Conservation (phyloP, 2,329 filamentous ascomycete species). For the Helotiales sp. region DNA sequence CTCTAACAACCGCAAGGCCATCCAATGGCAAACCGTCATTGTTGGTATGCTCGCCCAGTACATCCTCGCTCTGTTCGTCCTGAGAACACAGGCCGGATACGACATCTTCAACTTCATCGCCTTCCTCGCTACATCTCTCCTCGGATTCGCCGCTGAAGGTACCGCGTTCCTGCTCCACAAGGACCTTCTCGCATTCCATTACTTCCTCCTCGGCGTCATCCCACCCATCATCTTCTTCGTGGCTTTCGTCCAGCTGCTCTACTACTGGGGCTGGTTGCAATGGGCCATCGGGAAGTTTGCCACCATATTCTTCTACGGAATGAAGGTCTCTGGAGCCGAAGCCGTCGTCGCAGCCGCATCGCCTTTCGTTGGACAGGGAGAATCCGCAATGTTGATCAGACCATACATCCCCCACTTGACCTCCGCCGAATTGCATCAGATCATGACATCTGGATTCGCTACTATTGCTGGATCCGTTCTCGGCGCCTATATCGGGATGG, state of each 20-base stretch:
- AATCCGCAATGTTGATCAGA: slow-evolving; percentile 89
- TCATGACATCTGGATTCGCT: slow-evolving; percentile 91
- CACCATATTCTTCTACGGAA: slow-evolving; percentile 87
- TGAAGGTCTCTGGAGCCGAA: slow-evolving; percentile 87
- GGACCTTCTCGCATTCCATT: slow-evolving; percentile 51
- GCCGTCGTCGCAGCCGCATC: slow-evolving; percentile 93
- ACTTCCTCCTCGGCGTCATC: slow-evolving; percentile 81
- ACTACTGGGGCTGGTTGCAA: slow-evolving; percentile 80
- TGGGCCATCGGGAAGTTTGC: slow-evolving; percentile 92
- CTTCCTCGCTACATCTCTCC: slow-evolving; percentile 70
- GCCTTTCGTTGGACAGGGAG: slow-evolving; percentile 92
- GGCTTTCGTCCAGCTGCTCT: slow-evolving; percentile 84
- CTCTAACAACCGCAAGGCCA: slow-evolving; percentile 67
- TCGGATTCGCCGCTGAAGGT: slow-evolving; percentile 77
- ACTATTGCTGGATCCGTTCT: slow-evolving; percentile 90
- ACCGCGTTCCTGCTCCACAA: slow-evolving; percentile 70
- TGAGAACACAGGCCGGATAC: slow-evolving; percentile 79
- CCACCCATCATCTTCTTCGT: slow-evolving; percentile 97
- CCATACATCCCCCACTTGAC: slow-evolving; percentile 88
- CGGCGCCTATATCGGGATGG: slow-evolving; percentile 83
- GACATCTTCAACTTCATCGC: slow-evolving; percentile 94
- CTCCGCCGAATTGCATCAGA: slow-evolving; percentile 84
- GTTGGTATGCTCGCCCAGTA: slow-evolving; percentile 90
- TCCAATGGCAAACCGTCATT: slow-evolving; percentile 81
- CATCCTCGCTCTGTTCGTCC: slow-evolving; percentile 84